Evolutionary conservation across 495 filamentous ascomycete genomes (phyloP).

Genomic region (Friedmanniomyces simplex): DNA sequence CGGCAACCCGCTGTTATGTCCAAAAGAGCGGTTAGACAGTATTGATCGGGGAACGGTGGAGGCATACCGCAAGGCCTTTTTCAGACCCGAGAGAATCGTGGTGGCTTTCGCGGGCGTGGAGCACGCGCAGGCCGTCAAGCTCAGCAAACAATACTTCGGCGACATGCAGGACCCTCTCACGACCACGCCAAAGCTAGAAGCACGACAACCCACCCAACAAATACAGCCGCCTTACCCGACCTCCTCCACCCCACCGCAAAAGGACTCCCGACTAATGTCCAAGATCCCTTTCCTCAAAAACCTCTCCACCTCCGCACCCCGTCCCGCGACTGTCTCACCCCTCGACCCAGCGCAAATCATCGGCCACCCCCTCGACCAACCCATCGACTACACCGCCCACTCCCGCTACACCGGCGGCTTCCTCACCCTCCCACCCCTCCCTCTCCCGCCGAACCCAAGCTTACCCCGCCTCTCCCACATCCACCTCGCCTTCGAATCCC

Average conservation of each 20-base stretch:
- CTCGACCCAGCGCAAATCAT: constrained; percentile 34
- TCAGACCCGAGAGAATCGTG: constrained; percentile 79
- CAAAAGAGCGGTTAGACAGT: constrained; percentile 62
- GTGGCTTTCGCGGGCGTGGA: constrained; percentile 90
- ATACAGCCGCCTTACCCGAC: constrained; percentile 28
- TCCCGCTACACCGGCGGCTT: constrained; percentile 93
- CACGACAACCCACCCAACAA: constrained; percentile 22
- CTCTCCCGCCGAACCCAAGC: constrained; percentile 63
- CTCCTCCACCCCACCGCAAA: constrained; percentile 28
- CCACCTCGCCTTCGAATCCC: constrained; percentile 90
- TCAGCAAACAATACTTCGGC: constrained; percentile 80
- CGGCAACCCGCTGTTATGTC: constrained; percentile 87
- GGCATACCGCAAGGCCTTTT: constrained; percentile 74
- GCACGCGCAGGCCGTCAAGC: constrained; percentile 66
- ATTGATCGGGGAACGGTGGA: constrained; percentile 69
- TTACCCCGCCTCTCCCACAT: constrained; percentile 80
- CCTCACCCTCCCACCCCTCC: constrained; percentile 68
- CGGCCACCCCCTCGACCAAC: constrained; percentile 45
- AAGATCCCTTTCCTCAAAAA: constrained; percentile 93
- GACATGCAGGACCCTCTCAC: constrained; percentile 50
- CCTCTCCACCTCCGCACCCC: constrained; percentile 59
- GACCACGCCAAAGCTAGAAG: not conserved
- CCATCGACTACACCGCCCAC: constrained; percentile 34
- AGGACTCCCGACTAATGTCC: constrained; percentile 56
- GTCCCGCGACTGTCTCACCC: constrained; percentile 45